Conservation (phyloP, 2,329 filamentous ascomycete genomes). For the Penicillium palitans region DNA sequence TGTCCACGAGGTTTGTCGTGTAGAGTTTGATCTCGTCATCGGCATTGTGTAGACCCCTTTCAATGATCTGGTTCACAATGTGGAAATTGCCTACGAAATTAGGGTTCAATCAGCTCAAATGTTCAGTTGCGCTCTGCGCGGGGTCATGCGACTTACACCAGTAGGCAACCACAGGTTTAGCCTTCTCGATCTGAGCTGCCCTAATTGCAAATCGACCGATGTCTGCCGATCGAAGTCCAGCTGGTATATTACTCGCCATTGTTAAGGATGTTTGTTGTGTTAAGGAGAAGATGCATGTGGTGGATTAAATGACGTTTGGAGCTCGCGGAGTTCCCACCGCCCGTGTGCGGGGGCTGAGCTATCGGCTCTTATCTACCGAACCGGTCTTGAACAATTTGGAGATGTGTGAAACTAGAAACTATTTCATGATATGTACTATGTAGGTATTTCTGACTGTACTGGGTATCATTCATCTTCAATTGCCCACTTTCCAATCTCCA, state of each 20-base stretch:
- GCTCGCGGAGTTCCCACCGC: conserved; percentile 22
- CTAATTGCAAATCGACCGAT: conserved; percentile 80
- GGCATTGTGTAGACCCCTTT: conserved; percentile 72
- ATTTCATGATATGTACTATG: not conserved
- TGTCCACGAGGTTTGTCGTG: conserved; percentile 84
- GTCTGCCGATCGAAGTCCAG: conserved; percentile 74
- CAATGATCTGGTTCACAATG: conserved; percentile 88
- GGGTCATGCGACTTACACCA: conserved; percentile 69
- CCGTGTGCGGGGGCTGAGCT: conserved; percentile 21
- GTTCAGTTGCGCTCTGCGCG: conserved; percentile 7
- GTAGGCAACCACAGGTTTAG: conserved; percentile 87
- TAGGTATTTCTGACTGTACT: not conserved
- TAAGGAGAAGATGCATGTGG: conserved; percentile 5
- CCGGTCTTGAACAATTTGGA: not conserved
- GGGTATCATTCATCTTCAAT: conserved; percentile 33
- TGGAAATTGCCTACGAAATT: conserved; percentile 72
- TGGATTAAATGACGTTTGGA: conserved; percentile 26
- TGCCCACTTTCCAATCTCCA: conserved; percentile 47
- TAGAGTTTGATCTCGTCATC: conserved; percentile 78
- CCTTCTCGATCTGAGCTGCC: conserved; percentile 77
- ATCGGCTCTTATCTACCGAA: conserved; percentile 1
- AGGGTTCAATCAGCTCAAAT: conserved; percentile 17
- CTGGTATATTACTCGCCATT: conserved; percentile 74
- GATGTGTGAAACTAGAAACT: not conserved
- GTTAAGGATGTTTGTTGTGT: conserved; percentile 16